Evolutionary conservation across 352 stramenopile genomes (phyloP).

Genomic region (Globisporangium splendens): DNA sequence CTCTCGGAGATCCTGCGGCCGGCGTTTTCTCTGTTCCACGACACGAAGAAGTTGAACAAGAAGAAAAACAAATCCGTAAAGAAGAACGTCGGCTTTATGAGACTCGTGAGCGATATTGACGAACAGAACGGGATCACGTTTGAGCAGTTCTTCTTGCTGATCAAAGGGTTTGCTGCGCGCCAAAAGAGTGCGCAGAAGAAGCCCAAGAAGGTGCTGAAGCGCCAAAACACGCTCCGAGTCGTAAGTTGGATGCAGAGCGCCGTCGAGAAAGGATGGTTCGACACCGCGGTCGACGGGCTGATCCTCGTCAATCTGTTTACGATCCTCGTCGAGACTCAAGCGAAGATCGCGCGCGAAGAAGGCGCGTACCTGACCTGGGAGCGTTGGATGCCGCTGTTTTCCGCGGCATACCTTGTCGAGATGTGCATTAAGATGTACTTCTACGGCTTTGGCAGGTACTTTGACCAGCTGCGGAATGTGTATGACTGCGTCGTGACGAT

Average conservation of each 20-base stretch:
- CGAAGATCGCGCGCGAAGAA: conserved; percentile 30
- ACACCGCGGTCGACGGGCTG: conserved; percentile 31
- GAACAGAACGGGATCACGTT: conserved; percentile 22
- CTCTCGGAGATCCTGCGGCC: conserved; percentile 25
- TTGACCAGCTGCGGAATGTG: conserved; percentile 61
- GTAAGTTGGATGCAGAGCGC: conserved; percentile 22
- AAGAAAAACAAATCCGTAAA: conserved; percentile 5
- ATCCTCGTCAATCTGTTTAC: conserved; percentile 40
- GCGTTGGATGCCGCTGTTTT: conserved; percentile 65
- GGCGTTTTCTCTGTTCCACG: conserved; percentile 29
- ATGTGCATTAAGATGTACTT: conserved; percentile 82
- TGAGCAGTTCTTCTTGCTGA: conserved; percentile 26
- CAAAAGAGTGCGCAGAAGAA: conserved; percentile 18
- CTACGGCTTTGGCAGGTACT: conserved; percentile 52
- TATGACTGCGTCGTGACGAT: conserved; percentile 83
- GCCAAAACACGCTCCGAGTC: conserved; percentile 9
- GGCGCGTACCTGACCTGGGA: conserved; percentile 32
- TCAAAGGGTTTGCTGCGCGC: conserved; percentile 23
- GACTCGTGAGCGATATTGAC: conserved; percentile 3
- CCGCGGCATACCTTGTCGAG: conserved; percentile 65
- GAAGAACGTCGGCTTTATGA: conserved; percentile 2
- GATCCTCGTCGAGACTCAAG: conserved; percentile 52
- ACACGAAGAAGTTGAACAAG: conserved; percentile 12
- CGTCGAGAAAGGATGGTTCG: conserved; percentile 29
- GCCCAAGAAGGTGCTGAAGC: conserved; percentile 12